phyloP scores from a whole-genome alignment of 2,329 filamentous ascomycete species.

The Eurotiales sp. region DNA sequence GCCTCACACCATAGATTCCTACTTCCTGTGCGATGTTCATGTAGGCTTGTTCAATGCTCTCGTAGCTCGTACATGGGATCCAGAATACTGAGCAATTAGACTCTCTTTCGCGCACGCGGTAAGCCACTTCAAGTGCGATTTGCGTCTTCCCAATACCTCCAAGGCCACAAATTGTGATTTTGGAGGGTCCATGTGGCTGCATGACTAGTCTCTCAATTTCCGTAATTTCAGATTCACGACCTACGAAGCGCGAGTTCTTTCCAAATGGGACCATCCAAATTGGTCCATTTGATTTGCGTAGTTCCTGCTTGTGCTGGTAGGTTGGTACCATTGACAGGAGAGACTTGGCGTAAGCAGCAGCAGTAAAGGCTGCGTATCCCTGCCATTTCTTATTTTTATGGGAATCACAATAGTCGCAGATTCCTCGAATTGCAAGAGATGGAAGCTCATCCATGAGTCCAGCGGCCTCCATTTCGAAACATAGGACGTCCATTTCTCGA shows the following conservation, averaged over 20 bases:
- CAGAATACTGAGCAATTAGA: conserved; percentile 11
- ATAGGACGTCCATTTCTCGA: background rate
- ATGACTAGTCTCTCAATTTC: conserved; percentile 9
- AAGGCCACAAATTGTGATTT: too few relatives aligned
- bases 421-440: too few relatives aligned
- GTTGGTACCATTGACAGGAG: too few relatives aligned
- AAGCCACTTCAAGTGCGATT: conserved; percentile 16
- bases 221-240: conserved; percentile 13
- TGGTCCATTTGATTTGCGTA: too few relatives aligned
- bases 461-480: conserved; percentile 2
- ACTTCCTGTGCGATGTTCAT: conserved; percentile 9
- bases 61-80: conserved; percentile 3
- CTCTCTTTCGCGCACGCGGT: background rate
- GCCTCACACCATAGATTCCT: background rate
- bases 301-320: too few relatives aligned
- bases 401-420: too few relatives aligned
- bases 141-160: too few relatives aligned
- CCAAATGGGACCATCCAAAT: conserved; percentile 15
- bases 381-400: conserved; percentile 10
- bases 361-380: too few relatives aligned
- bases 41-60: conserved; percentile 16
- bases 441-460: too few relatives aligned
- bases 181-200: background rate
- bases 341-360: background rate
- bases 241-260: conserved; percentile 13